These are phyloP conservation scores for Pyricularia pennisetigena DNA, from an alignment of 2,329 filamentous ascomycete species.

Conservation along the genomic window DNA sequence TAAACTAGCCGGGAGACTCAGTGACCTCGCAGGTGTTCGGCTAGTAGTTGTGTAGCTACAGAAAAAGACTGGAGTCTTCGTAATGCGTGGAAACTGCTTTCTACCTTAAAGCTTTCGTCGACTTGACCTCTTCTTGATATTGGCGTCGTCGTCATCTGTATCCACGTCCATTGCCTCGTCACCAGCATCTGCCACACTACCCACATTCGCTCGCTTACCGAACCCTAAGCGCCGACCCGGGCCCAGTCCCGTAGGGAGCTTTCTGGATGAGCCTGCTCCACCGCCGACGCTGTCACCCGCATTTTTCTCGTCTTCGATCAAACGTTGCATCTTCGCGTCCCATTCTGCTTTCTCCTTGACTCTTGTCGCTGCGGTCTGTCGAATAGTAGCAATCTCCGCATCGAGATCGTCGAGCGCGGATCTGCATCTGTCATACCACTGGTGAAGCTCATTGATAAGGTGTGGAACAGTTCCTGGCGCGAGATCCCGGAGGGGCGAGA, in stretches of 20 bases:
- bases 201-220: constrained; percentile 18
- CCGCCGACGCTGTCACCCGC: constrained; percentile 12
- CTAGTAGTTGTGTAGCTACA: neutral
- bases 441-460: constrained; percentile 58
- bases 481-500: constrained; percentile 81
- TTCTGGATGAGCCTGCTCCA: constrained; percentile 11
- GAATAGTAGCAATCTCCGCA: constrained; percentile 59
- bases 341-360: constrained; percentile 38
- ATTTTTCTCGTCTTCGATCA: constrained; percentile 34
- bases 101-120: constrained; percentile 40
- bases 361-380: constrained; percentile 42
- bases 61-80: neutral
- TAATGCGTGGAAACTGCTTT: neutral
- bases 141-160: constrained; percentile 36
- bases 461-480: constrained; percentile 59
- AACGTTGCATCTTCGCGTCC: constrained; percentile 35
- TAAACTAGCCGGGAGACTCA: neutral
- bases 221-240: constrained; percentile 14
- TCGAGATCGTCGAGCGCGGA: constrained; percentile 67
- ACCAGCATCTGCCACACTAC: constrained; percentile 2
- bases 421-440: constrained; percentile 73
- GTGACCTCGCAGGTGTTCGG: neutral
- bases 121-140: constrained; percentile 33
- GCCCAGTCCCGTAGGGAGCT: constrained; percentile 14
- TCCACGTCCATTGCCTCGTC: constrained; percentile 41